phyloP scores from a whole-genome alignment of 23 red algal genomes.

The Agarophyton chilense region DNA sequence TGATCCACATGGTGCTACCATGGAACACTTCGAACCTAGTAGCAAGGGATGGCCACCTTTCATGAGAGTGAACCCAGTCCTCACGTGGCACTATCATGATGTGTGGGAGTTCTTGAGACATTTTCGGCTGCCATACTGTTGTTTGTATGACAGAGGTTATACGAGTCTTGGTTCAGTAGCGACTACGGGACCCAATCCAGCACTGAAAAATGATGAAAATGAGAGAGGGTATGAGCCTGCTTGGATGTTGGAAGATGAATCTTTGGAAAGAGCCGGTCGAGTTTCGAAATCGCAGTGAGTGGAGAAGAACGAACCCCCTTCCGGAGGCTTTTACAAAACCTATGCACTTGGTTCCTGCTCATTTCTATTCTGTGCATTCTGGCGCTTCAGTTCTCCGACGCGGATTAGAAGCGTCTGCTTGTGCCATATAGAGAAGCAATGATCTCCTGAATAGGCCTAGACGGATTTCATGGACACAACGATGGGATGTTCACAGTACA shows the following conservation, averaged over 20 bases:
- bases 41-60: constrained; percentile 82
- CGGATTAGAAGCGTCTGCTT: neutral
- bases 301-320: neutral
- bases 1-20: constrained; percentile 82
- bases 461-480: constrained; percentile 20
- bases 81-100: constrained; percentile 89
- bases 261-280: constrained; percentile 57
- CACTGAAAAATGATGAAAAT: constrained; percentile 8
- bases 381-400: neutral
- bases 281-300: neutral
- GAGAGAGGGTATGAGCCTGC: constrained; percentile 44
- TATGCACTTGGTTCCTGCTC: no score
- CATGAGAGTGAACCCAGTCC: constrained; percentile 96
- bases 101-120: constrained; percentile 90
- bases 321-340: no score
- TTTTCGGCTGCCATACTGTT: constrained; percentile 81
- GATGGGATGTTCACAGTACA: constrained; percentile 57
- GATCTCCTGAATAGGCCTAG: neutral
- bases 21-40: constrained; percentile 88
- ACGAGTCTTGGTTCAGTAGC: constrained; percentile 84
- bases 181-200: constrained; percentile 68
- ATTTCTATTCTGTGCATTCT: neutral
- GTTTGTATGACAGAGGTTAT: constrained; percentile 90
- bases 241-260: constrained; percentile 65
- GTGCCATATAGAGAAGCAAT: neutral